A percentile compares a stretch with the other conserved stretches of the same genome.
These are phyloP conservation scores for Fusarium sp. DNA, from an alignment of 2,329 filamentous ascomycete species.

Conservation along the genomic window DNA sequence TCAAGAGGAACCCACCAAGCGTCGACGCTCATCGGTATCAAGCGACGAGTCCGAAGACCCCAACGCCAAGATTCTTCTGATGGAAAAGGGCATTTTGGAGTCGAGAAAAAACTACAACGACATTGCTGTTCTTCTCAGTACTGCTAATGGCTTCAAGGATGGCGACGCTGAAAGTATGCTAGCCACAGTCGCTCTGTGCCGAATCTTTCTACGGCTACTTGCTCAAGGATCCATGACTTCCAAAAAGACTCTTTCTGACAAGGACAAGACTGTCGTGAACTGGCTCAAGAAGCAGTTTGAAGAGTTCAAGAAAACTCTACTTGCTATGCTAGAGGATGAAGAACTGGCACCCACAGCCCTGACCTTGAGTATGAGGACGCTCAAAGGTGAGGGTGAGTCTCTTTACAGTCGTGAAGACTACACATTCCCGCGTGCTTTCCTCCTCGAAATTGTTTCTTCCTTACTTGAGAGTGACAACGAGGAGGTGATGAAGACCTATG, in stretches of 20 bases:
- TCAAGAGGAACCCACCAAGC: slow-evolving; percentile 61
- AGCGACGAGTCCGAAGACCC: slow-evolving; percentile 63
- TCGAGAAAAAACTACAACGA: slow-evolving; percentile 94
- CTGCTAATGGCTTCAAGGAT: slow-evolving; percentile 59
- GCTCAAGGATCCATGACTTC: slow-evolving; percentile 76
- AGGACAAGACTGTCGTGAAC: slow-evolving; percentile 76
- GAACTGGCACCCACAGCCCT: slow-evolving; percentile 76
- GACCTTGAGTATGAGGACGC: slow-evolving; percentile 82
- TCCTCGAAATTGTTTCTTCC: slow-evolving; percentile 71
- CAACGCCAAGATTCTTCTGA: slow-evolving; percentile 74
- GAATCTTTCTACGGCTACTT: slow-evolving; percentile 85
- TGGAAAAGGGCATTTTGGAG: slow-evolving; percentile 85
- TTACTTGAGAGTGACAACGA: slow-evolving; percentile 69
- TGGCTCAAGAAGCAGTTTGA: slow-evolving; percentile 82
- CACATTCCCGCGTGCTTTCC: slow-evolving; percentile 74
- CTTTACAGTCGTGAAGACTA: slow-evolving; percentile 70
- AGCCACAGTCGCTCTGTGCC: slow-evolving; percentile 83
- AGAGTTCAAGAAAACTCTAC: slow-evolving; percentile 74
- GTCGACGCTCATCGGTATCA: slow-evolving; percentile 60
- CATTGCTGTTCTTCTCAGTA: slow-evolving; percentile 76
- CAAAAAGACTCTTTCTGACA: slow-evolving; percentile 73
- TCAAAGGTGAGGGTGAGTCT: slow-evolving; percentile 81
- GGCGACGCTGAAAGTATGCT: slow-evolving; percentile 67
- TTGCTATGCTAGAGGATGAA: slow-evolving; percentile 70
- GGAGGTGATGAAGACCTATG: slow-evolving; percentile 75